phyloP scores from a whole-genome alignment of 306 rosid species.

The Pyrus communis region DNA sequence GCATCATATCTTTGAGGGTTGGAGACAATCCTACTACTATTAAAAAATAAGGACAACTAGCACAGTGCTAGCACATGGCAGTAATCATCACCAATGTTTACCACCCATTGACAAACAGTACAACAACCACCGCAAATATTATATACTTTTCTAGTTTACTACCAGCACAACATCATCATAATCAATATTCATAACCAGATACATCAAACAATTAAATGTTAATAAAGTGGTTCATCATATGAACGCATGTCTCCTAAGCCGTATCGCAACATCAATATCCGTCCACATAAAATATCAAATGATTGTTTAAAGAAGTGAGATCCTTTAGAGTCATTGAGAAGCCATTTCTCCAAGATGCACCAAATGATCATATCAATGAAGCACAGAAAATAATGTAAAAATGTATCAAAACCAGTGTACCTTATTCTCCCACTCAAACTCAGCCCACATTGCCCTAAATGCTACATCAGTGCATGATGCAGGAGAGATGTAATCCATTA shows the following conservation, averaged over 20 bases:
- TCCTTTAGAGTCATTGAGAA: background rate
- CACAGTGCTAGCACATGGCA: background rate
- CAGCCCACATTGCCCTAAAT: slow-evolving; percentile 99
- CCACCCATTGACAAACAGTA: background rate
- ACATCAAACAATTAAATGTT: background rate
- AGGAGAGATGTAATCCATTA: slow-evolving; percentile 99
- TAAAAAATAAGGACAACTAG: background rate
- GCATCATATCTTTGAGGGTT: background rate
- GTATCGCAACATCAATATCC: background rate
- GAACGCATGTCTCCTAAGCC: background rate
- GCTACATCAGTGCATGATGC: slow-evolving; percentile 87
- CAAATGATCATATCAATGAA: background rate
- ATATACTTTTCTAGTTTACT: background rate
- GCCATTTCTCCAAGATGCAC: background rate
- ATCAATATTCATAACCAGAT: background rate
- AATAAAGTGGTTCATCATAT: background rate
- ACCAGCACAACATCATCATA: background rate
- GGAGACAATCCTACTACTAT: background rate
- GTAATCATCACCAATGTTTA: background rate
- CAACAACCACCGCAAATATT: background rate
- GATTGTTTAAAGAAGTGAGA: background rate
- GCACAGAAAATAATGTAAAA: background rate
- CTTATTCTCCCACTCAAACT: slow-evolving; percentile 99
- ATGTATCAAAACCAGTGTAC: slow-evolving; percentile 24
- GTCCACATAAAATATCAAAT: background rate